A percentile compares a stretch with the other conserved stretches of the same genome.
phyloP scores from a whole-genome alignment of 148 eudicot species.

The Fagopyrum homotropicum region DNA sequence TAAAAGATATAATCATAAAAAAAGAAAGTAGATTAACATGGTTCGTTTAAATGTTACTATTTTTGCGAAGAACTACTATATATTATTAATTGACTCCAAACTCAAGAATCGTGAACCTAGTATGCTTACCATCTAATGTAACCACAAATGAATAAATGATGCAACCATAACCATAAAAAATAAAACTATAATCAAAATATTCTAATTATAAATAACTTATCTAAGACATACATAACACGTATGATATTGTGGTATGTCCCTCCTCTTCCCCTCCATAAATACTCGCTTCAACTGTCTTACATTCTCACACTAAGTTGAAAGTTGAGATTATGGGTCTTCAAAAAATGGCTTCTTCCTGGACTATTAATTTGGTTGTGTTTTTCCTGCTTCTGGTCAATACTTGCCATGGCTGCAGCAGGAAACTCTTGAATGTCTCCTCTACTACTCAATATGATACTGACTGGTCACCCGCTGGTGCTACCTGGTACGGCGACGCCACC shows the following conservation, averaged over 20 bases:
- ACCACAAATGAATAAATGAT: no score
- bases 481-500: conserved; percentile 44
- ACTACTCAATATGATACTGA: not conserved
- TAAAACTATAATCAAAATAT: no score
- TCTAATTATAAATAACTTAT: no score
- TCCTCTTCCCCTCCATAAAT: not conserved
- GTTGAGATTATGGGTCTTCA: not conserved
- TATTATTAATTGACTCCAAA: no score
- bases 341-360: not conserved
- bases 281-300: not conserved
- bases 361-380: not conserved
- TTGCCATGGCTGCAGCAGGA: not conserved
- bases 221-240: no score
- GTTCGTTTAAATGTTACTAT: no score
- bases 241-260: not conserved
- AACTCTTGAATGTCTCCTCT: not conserved
- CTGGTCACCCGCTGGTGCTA: conserved; percentile 51
- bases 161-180: no score
- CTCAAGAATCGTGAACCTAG: no score
- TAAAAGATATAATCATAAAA: no score
- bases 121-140: no score
- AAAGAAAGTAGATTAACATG: no score
- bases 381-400: not conserved
- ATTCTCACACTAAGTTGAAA: not conserved
- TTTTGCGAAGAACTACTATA: no score